Conservation (phyloP, 1,284 basidiomycete genomes). For the Marasmius oreades region DNA sequence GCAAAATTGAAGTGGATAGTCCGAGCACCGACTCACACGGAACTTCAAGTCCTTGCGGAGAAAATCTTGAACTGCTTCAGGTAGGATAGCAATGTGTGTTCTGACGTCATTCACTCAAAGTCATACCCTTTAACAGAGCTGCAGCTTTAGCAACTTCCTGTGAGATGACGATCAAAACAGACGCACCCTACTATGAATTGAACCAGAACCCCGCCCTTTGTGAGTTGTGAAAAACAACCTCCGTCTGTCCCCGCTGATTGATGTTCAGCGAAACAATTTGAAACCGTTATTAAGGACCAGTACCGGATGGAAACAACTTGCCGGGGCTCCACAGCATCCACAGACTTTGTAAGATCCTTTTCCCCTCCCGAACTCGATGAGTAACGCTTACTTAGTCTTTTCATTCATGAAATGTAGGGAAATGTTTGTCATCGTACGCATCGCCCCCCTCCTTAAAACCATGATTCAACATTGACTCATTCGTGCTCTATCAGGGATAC, state of each 20-base stretch:
- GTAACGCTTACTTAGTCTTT: slow-evolving; percentile 12
- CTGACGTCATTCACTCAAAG: background rate
- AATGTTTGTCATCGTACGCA: slow-evolving; percentile 62
- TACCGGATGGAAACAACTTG: slow-evolving; percentile 34
- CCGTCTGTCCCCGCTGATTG: background rate
- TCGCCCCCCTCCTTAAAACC: slow-evolving; percentile 6
- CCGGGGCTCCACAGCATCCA: slow-evolving; percentile 47
- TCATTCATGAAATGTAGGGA: slow-evolving; percentile 39
- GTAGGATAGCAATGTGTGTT: slow-evolving; percentile 31
- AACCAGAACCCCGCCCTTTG: slow-evolving; percentile 60
- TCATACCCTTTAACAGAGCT: slow-evolving; percentile 41
- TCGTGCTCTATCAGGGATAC: slow-evolving; percentile 41
- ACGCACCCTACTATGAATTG: slow-evolving; percentile 49
- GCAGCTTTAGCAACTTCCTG: slow-evolving; percentile 72
- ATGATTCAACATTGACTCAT: slow-evolving; percentile 13
- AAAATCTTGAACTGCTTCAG: slow-evolving; percentile 57
- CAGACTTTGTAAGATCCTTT: slow-evolving; percentile 55
- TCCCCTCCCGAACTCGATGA: slow-evolving; percentile 5
- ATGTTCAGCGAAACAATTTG: slow-evolving; percentile 42
- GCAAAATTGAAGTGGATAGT: slow-evolving; percentile 64
- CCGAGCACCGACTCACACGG: slow-evolving; percentile 58
- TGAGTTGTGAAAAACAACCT: slow-evolving; percentile 24
- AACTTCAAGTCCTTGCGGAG: slow-evolving; percentile 45
- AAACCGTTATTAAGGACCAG: slow-evolving; percentile 34
- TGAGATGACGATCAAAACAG: slow-evolving; percentile 44